Percentiles rank a stretch among this genome's conserved stretches.
Conservation (phyloP, 1,284 basidiomycete species). For the Ganoderma sinense region DNA sequence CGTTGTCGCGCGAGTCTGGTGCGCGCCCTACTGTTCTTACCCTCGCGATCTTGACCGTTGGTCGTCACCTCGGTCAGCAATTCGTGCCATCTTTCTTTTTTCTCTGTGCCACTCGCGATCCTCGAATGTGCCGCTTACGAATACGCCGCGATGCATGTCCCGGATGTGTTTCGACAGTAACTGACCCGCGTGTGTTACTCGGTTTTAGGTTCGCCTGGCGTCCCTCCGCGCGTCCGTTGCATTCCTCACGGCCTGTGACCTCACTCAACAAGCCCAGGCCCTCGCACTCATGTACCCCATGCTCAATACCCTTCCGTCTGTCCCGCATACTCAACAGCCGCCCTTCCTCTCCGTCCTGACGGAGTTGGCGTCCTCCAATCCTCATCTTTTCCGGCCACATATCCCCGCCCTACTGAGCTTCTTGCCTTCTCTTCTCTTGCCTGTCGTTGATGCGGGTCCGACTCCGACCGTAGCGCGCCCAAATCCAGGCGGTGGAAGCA, state of each 20-base stretch:
- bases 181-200: neutral
- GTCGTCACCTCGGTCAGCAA: too few species aligned
- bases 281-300: constrained; percentile 67
- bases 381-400: constrained; percentile 73
- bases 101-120: neutral
- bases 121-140: neutral
- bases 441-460: constrained; percentile 70
- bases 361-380: constrained; percentile 72
- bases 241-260: constrained; percentile 65
- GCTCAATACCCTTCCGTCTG: constrained; percentile 67
- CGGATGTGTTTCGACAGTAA: neutral
- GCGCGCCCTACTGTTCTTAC: too few species aligned
- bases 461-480: constrained; percentile 77
- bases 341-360: constrained; percentile 74
- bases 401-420: constrained; percentile 68
- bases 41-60: too few species aligned
- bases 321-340: constrained; percentile 63
- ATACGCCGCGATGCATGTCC: neutral
- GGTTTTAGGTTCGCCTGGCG: constrained; percentile 60
- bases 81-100: too few species aligned
- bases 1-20: too few species aligned
- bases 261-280: constrained; percentile 62
- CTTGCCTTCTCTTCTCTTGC: constrained; percentile 69
- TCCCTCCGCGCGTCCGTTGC: constrained; percentile 69
- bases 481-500: constrained; percentile 53